Base-by-base conservation (phyloP, 352 stramenopile species). In the Globisporangium cylindrosporum region DNA sequence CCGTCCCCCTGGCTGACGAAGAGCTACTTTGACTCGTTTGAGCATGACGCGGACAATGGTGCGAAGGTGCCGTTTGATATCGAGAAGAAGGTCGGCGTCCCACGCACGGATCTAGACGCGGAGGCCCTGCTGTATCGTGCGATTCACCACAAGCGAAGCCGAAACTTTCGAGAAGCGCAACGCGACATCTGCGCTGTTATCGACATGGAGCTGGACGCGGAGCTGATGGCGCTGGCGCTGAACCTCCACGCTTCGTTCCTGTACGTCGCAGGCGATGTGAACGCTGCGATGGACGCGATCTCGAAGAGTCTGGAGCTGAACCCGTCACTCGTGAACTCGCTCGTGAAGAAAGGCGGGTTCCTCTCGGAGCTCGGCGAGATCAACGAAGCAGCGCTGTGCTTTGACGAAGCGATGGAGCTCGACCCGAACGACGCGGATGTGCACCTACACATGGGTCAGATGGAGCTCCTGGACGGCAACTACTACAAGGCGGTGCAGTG, bases 1-100 rank as follows among this genome's bases (percentile, higher is more conserved):
- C 88, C 86, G 34, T 90, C 86, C 14, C 62, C 73, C 20, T 95
- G 86, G 88, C 78, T 95, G 29, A 85, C 93, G 38, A 67, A 90
- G 9, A 95, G 88, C 73, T 95, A 95, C 75, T 94, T 95, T 70
- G 83, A 92, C 53, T 84, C 84, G 36, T 94, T 95, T 41, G 84
- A 91, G 69, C 84, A 93, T 59, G 88, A 95, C 57, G 76, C 75
- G 9, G 86, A 95, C 66, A 78, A 86, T 58, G 74, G 75, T 24
- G 74, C 80, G 8, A 75, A 81, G 34, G 68, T 93, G 14, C 75
- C 84, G 10, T 82, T 81, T 32, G 82, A 91, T 38, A 84, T 93
- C 41, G 77, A 75, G n/a, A 92, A 92, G 70, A 79, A 75, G 43
- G 59, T 79, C 22, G 61, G 59, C 6, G 41, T 73, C 1, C 62